Percentiles rank a stretch among this genome's conserved stretches.
Evolutionary conservation across 78 protist species (phyloP).

Genomic region (Cavenderia fasciculata): DNA sequence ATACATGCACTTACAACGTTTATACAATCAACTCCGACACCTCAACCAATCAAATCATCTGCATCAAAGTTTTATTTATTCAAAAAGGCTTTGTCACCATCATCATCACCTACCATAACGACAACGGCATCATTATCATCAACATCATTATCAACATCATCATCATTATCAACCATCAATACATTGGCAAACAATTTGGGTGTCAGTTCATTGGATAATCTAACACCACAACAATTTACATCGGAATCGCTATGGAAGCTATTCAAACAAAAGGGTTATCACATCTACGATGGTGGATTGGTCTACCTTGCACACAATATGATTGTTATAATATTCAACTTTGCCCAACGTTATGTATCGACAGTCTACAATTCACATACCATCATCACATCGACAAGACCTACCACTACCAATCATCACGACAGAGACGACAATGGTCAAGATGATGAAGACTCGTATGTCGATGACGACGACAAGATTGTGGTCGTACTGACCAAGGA

Average conservation of each 20-base stretch:
- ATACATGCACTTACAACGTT: slow-evolving; percentile 70
- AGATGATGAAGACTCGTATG: no score
- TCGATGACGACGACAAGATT: no score
- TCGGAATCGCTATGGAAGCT: neutral
- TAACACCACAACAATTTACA: neutral
- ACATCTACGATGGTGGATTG: slow-evolving; percentile 68
- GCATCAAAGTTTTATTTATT: no score
- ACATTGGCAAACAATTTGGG: neutral
- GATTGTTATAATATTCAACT: slow-evolving; percentile 27
- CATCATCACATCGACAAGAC: no score
- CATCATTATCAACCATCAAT: neutral
- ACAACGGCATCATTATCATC: neutral
- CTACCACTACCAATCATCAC: no score
- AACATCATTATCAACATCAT: neutral
- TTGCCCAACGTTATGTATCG: slow-evolving; percentile 34
- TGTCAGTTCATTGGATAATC: neutral
- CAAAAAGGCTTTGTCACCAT: no score
- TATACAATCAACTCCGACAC: slow-evolving; percentile 63
- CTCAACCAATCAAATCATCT: no score
- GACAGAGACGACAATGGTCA: no score
- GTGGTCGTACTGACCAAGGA: no score
- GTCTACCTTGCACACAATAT: slow-evolving; percentile 49
- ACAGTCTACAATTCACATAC: neutral
- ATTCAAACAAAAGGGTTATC: slow-evolving; percentile 40
- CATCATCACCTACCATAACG: neutral